A percentile compares a stretch with the other conserved stretches of the same genome.
Evolutionary conservation across 495 filamentous ascomycete species (phyloP).

Genomic region (Neurospora cerealis): DNA sequence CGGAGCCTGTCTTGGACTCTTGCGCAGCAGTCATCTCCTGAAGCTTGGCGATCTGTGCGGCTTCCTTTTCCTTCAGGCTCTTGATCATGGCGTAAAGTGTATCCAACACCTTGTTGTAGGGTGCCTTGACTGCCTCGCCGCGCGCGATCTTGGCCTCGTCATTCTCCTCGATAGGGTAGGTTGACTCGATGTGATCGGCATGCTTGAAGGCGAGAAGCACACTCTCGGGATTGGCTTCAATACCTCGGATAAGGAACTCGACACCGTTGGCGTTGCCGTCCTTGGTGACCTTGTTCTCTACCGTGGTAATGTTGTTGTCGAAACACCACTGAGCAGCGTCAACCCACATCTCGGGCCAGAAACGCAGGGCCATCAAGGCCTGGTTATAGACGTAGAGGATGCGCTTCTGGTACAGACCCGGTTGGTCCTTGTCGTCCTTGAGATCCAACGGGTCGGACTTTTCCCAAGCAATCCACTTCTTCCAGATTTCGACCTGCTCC

Average conservation of each 20-base stretch:
- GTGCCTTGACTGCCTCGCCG: conserved; percentile 64
- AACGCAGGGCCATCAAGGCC: conserved; percentile 83
- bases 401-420: conserved; percentile 57
- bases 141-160: conserved; percentile 60
- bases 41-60: conserved; percentile 57
- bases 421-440: conserved; percentile 74
- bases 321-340: conserved; percentile 92
- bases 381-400: conserved; percentile 89
- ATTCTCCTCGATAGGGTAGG: conserved; percentile 54
- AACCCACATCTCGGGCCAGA: conserved; percentile 92
- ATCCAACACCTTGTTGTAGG: conserved; percentile 74
- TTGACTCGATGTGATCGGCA: conserved; percentile 75
- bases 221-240: conserved; percentile 87
- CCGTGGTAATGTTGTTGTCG: conserved; percentile 47
- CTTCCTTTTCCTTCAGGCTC: conserved; percentile 62
- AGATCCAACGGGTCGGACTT: conserved; percentile 82
- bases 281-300: conserved; percentile 49
- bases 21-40: conserved; percentile 44
- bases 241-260: conserved; percentile 67
- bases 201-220: conserved; percentile 80
- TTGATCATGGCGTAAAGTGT: conserved; percentile 72
- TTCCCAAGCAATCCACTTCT: conserved; percentile 89
- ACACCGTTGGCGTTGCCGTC: conserved; percentile 54
- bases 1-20: conserved; percentile 32
- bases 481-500: conserved; percentile 85